Percentiles rank a stretch among this genome's conserved stretches.
Evolutionary conservation across 345 rosid genomes (phyloP).

Genomic region (Gossypium arboreum): DNA sequence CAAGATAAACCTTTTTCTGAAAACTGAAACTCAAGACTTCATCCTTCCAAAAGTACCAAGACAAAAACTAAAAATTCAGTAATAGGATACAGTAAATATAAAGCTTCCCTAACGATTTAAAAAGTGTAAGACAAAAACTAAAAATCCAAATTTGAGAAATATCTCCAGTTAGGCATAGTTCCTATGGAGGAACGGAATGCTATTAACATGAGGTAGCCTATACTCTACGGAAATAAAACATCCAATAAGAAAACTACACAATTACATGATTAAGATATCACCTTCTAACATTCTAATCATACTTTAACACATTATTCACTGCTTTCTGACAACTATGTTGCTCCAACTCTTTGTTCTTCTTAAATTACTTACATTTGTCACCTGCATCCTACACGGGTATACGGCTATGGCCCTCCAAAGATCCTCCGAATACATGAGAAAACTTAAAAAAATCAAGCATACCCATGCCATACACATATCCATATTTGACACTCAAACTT

Average conservation of each 20-base stretch:
- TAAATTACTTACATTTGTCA: no score
- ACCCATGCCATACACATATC: no score
- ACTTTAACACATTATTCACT: not conserved
- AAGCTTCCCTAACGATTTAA: not conserved
- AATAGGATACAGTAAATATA: not conserved
- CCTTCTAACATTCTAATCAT: not conserved
- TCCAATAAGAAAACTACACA: not conserved
- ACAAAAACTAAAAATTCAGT: no score
- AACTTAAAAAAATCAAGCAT: no score
- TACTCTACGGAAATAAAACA: not conserved
- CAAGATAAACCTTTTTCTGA: not conserved
- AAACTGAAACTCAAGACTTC: not conserved
- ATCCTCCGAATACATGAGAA: no score
- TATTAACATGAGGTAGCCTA: not conserved
- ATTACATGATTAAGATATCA: no score
- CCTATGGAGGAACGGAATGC: not conserved
- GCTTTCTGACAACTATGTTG: not conserved
- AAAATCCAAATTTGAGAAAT: not conserved
- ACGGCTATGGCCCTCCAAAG: no score
- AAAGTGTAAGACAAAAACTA: not conserved
- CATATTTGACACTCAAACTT: no score
- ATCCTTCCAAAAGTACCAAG: no score
- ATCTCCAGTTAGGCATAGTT: not conserved
- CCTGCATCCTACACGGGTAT: no score
- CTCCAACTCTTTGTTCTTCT: not conserved